Base-by-base conservation (phyloP, 164 flowering plant species). In the Magnolia officinalis region DNA sequence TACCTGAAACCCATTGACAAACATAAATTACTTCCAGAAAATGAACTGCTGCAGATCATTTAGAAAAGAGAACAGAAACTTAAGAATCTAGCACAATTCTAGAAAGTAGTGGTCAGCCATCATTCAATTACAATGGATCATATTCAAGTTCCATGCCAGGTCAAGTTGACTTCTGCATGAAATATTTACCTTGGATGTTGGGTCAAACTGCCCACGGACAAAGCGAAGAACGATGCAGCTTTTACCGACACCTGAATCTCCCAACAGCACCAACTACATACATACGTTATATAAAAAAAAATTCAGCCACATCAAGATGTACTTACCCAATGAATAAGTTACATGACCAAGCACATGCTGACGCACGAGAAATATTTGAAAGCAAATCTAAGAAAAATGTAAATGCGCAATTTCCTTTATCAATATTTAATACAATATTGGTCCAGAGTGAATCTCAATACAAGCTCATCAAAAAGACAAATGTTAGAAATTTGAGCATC, bases 181-280 rank as follows among this genome's bases (percentile, higher is more conserved):
- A n/a, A 51, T n/a, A 16, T 16, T 77, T 81, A 91, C 99, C 98
- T 96, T 96, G 37, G 99, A 96, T 52, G 98, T 88, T 49, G 99
- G 98, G 78, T 96, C 99, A 90, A 96, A 96, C 80, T 94, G 99
- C 74, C 99, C 99, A 74, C 99, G 97, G 80, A 96, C 99, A 86
- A 96, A 94, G 55, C 99, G 96, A 77, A 96, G 98, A 80, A 96
- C 99, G 75, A 96, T 96, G 82, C 99, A 96, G 82, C 98, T 96
- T 86, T 96, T 96, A 61, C 99, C 99, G 76, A 96, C 99, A 76
- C 99, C 99, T 78, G 99, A 96, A 88, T 94, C 98, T 75, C 99
- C 99, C 75, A 96, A 83, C 13, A 96, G 83, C 50, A 96, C 98
- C 80, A 96, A 87, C 99, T 96, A 89, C 74, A 86, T 14, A 70